These are phyloP conservation scores for Suillus paluster DNA, from an alignment of 768 basidiomycete genomes.

Conservation along the genomic window DNA sequence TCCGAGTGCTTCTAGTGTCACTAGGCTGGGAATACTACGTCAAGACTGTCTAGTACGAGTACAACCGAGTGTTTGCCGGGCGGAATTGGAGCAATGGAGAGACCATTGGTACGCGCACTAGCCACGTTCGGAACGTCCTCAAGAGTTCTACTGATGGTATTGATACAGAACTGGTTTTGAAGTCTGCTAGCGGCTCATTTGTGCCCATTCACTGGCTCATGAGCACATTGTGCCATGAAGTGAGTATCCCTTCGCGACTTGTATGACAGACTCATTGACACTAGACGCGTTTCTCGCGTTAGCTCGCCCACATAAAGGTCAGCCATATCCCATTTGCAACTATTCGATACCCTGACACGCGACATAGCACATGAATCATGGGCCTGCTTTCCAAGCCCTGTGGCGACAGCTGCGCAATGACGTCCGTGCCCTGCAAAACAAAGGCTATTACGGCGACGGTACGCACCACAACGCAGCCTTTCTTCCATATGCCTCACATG, in stretches of 20 bases:
- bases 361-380: constrained; percentile 79
- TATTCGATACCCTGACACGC: neutral
- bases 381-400: constrained; percentile 72
- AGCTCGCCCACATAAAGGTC: constrained; percentile 88
- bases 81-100: constrained; percentile 88
- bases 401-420: constrained; percentile 71
- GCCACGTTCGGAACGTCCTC: too few relatives aligned
- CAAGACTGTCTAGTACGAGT: constrained; percentile 61
- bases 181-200: constrained; percentile 63
- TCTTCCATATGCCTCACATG: constrained; percentile 9
- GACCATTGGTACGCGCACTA: constrained; percentile 59
- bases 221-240: constrained; percentile 85
- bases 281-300: constrained; percentile 13
- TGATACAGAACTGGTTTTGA: constrained; percentile 72
- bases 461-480: constrained; percentile 9
- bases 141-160: neutral
- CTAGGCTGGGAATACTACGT: neutral
- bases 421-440: constrained; percentile 69
- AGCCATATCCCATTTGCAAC: constrained; percentile 9
- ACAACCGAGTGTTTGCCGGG: constrained; percentile 78
- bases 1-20: neutral
- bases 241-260: constrained; percentile 35
- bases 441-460: constrained; percentile 88
- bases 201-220: constrained; percentile 69
- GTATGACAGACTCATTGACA: constrained; percentile 4